A percentile compares a stretch with the other conserved stretches of the same genome.
Evolutionary conservation across 148 eudicot species (phyloP).

Genomic region (Chenopodium quinoa): DNA sequence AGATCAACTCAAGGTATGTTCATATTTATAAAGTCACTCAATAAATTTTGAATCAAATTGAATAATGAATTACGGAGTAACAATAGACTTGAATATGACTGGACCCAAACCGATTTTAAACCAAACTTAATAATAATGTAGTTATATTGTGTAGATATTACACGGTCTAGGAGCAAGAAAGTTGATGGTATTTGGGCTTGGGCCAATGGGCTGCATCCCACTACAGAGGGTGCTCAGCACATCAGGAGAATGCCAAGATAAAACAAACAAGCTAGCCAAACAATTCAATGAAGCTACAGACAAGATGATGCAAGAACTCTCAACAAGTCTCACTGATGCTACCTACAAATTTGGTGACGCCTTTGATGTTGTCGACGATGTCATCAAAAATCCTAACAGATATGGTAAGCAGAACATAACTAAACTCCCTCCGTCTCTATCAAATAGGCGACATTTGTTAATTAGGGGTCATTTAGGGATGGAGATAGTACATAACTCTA

Average conservation of each 20-base stretch:
- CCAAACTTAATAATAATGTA: background rate
- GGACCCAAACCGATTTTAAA: background rate
- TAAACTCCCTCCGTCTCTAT: background rate
- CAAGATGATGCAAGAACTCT: slow-evolving; percentile 43
- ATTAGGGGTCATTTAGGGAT: background rate
- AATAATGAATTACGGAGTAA: too few species aligned
- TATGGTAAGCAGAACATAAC: slow-evolving; percentile 42
- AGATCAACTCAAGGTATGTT: slow-evolving; percentile 57
- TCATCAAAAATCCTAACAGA: slow-evolving; percentile 62
- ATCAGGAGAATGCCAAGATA: slow-evolving; percentile 67
- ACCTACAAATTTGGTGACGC: slow-evolving; percentile 69
- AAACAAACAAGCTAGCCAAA: slow-evolving; percentile 61
- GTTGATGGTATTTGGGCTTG: slow-evolving; percentile 77
- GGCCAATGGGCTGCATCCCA: slow-evolving; percentile 94
- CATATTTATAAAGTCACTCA: background rate
- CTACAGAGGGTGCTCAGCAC: slow-evolving; percentile 73
- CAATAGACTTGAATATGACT: too few species aligned
- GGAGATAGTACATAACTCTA: background rate
- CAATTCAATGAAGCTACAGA: slow-evolving; percentile 54
- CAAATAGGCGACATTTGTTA: background rate
- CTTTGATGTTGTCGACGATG: slow-evolving; percentile 75
- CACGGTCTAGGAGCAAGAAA: slow-evolving; percentile 70
- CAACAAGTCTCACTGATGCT: slow-evolving; percentile 57
- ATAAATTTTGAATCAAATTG: background rate
- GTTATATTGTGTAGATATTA: slow-evolving; percentile 37